A percentile compares a stretch with the other conserved stretches of the same genome.
phyloP scores from a whole-genome alignment of 441 rosid species.

The Metrosideros polymorpha region DNA sequence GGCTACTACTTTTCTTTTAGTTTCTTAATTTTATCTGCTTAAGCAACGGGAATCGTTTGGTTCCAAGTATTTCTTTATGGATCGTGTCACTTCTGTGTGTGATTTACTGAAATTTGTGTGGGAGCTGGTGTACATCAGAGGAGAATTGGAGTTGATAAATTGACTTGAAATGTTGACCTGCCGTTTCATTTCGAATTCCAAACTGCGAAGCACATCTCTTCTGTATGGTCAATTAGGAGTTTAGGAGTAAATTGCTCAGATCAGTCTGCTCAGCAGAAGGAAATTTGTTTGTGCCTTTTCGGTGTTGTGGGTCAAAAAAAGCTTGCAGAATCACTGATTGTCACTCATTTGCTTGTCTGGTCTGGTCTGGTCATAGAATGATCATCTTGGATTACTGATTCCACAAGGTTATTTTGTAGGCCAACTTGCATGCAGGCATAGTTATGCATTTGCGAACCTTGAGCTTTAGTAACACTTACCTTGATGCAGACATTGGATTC shows the following conservation, averaged over 20 bases:
- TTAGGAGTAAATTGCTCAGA: neutral
- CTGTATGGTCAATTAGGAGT: neutral
- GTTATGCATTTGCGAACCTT: neutral
- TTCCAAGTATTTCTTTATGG: neutral
- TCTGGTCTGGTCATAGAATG: neutral
- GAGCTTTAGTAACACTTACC: neutral
- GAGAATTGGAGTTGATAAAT: neutral
- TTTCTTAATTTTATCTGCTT: neutral
- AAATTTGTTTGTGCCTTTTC: neutral
- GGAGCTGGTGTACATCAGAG: neutral
- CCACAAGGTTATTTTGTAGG: neutral
- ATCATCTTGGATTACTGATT: neutral
- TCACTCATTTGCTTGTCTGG: neutral
- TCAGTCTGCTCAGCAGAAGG: neutral
- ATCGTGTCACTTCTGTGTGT: neutral
- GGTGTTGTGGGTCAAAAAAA: neutral
- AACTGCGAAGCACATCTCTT: neutral
- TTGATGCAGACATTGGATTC: slow-evolving; percentile 65
- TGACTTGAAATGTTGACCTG: neutral
- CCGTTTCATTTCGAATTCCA: neutral
- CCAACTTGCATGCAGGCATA: neutral
- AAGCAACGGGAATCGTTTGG: neutral
- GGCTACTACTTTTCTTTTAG: neutral
- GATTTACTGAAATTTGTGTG: neutral
- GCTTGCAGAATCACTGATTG: neutral